Percentiles rank a stretch among this genome's conserved stretches.
Evolutionary conservation across 805 yeast genomes (phyloP).

Genomic region (Schizosaccharomyces octosporus): DNA sequence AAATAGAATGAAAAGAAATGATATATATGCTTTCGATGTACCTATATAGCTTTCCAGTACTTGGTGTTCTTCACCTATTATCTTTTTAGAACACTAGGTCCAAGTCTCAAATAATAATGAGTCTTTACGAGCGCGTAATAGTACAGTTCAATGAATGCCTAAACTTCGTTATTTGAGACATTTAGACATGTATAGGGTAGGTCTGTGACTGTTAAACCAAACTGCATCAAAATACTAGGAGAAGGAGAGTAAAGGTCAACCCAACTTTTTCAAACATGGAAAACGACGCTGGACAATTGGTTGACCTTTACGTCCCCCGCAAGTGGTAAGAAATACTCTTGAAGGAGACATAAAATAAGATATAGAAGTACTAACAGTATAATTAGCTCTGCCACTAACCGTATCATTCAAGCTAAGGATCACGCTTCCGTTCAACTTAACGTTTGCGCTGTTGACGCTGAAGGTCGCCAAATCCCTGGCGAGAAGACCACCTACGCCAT

Average conservation of each 20-base stretch:
- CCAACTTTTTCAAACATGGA: conserved; percentile 2
- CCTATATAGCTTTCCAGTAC: too few relatives aligned
- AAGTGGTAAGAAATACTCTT: conserved; percentile 28
- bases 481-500: conserved; percentile 85
- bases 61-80: too few relatives aligned
- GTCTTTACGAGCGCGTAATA: too few relatives aligned
- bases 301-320: conserved; percentile 99
- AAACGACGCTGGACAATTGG: conserved; percentile 14
- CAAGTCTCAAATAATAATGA: too few relatives aligned
- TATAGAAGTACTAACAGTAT: neutral
- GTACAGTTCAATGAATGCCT: too few relatives aligned
- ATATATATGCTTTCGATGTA: too few relatives aligned
- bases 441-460: conserved; percentile 93
- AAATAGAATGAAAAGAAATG: too few relatives aligned
- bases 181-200: neutral
- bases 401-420: conserved; percentile 98
- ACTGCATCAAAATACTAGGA: neutral
- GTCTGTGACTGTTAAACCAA: neutral
- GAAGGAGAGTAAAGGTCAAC: neutral
- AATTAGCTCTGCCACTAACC: conserved; percentile 81
- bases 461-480: conserved; percentile 85
- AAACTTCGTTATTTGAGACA: too few relatives aligned
- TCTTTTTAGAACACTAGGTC: too few relatives aligned
- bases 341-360: neutral
- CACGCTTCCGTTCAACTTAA: conserved; percentile 97